Evolutionary conservation across 2,329 filamentous ascomycete species (phyloP).

Genomic region (Xylaria sp.): DNA sequence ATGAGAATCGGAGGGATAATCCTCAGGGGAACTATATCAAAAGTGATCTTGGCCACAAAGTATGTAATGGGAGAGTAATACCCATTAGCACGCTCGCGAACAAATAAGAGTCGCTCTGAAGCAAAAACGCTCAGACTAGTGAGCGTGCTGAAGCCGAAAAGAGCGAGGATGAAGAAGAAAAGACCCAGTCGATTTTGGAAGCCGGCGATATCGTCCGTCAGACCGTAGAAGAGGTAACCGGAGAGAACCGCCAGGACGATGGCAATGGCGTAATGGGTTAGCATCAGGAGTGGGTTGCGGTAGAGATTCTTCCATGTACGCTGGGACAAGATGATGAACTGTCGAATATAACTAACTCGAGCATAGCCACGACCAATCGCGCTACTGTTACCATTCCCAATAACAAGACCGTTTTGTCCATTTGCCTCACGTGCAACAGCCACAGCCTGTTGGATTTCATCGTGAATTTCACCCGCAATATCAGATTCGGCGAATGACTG

Average conservation of each 20-base stretch:
- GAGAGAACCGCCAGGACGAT: constrained; percentile 94
- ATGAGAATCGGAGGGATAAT: constrained; percentile 95
- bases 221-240: constrained; percentile 93
- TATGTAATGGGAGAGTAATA: constrained; percentile 96
- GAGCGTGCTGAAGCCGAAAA: constrained; percentile 96
- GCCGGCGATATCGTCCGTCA: constrained; percentile 94
- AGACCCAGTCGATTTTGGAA: constrained; percentile 98
- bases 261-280: constrained; percentile 97
- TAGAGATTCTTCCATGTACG: constrained; percentile 98
- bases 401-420: constrained; percentile 65
- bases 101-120: constrained; percentile 87
- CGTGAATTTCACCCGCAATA: constrained; percentile 76
- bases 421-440: constrained; percentile 74
- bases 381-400: constrained; percentile 62
- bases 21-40: constrained; percentile 94
- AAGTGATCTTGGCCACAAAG: constrained; percentile 96
- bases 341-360: constrained; percentile 80
- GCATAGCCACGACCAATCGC: constrained; percentile 82
- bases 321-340: constrained; percentile 89
- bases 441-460: constrained; percentile 81
- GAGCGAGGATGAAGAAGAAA: constrained; percentile 95
- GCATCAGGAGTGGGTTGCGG: constrained; percentile 96
- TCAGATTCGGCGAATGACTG: constrained; percentile 80
- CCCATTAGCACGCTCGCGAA: constrained; percentile 93
- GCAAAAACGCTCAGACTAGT: constrained; percentile 95